Evolutionary conservation across 2,329 filamentous ascomycete genomes (phyloP), one percentile per base, ranked within the genome.

Genomic region (Corniculantispora saksenae): DNA sequence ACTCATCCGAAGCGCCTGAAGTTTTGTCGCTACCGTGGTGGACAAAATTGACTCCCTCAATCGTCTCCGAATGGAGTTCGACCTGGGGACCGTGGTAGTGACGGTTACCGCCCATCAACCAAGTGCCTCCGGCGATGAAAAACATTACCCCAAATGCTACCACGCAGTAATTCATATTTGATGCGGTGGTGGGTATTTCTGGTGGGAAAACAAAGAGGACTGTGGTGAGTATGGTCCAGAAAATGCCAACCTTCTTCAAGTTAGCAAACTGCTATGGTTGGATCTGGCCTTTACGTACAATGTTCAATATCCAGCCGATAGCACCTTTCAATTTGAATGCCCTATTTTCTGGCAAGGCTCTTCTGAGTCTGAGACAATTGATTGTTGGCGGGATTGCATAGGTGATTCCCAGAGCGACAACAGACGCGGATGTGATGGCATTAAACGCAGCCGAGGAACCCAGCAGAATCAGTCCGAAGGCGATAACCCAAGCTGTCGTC

Each of bases 341-440:
- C 21, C 58, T 45, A 35, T 53, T 45, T 25, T 61, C 43, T 21
- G 47, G 58, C 15, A 61, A 43, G 17, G 58, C 45, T 43, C 32
- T 51, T 12, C 58, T 35, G 12, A 48, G 43, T 13, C 47, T 35
- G 15, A 48, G 47, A n/a, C 45, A 83, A 69, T 93, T 91, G 69
- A 93, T 87, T 0, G 84, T 81, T 53, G 91, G 85, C 0, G 91
- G 91, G 40, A 93, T 91, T 5, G 85, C 91, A 70, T 94, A 94
- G 3, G 88, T 89, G 4, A 93, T 78, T 7, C 89, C 87, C 0
- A 93, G 82, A 1, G 90, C 86, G 7, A 93, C 89, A 0, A 93
- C 90, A 0, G 89, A 90, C 0, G 89, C 86, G 0, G 89, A 86
- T 0, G 90, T 83, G 68, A 92, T 90, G 10, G 89, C 89, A 48